Evolutionary conservation across 2,329 filamentous ascomycete species (phyloP), one percentile per base, ranked within the genome.

Genomic region (Geosmithia morbida): DNA sequence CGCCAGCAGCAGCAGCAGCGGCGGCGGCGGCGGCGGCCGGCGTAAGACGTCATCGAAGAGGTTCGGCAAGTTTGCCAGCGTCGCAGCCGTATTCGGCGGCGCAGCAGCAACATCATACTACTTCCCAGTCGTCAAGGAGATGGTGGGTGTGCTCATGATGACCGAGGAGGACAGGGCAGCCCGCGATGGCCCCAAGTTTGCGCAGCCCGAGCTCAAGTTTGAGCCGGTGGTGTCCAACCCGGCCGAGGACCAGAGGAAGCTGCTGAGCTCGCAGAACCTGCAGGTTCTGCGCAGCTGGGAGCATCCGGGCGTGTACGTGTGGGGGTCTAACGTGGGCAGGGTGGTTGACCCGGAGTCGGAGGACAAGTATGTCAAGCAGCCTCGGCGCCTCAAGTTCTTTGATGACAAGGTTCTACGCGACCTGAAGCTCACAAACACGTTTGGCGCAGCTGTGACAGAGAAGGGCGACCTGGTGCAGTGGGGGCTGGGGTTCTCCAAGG

Each of bases 401-500:
- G 81, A 97, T 57, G 85, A 83, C 29, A 78, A 87, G 62, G 64
- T 96, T 16, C 69, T 98, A 41, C 76, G 90, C 45, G 92, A 96
- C 59, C 70, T 97, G 52, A 95, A 94, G 66, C 67, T 97, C 45
- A 86, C 88, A 50, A 74, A 79, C 47, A 77, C 79, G 41, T 89
- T 94, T 59, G 92, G 87, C 8, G 90, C 81, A 3, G 92, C 92
- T 10, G 82, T 97, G 41, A 83, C 82, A 4, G 89, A 96, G 60
- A 81, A 83, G 51, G 92, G 92, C 3, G 85, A 97, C 60, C 63
- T 98, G 43, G 71, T 96, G 13, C 89, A 97, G 66, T 98, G 92
- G 92, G 92, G 92, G 1, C 72, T 73, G 3, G 86, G 74, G 3
- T 96, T 83, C 60, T 83, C 83, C 7, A 71, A 75, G 48, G 71